A percentile compares a stretch with the other conserved stretches of the same genome.
phyloP scores from a whole-genome alignment of 768 basidiomycete species.

The Auriscalpium orientale region DNA sequence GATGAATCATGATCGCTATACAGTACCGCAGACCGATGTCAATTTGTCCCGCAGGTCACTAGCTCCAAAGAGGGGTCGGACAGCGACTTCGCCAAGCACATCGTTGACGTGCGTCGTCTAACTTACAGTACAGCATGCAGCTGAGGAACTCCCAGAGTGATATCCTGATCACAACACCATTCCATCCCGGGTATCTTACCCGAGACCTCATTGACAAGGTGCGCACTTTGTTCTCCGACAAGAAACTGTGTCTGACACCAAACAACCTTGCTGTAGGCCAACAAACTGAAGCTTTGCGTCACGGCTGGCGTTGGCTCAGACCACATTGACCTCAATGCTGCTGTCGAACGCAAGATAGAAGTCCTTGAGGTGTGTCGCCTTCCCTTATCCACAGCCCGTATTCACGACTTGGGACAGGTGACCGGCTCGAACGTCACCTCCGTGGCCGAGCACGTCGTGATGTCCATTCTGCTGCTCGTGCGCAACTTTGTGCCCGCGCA shows the following conservation, averaged over 20 bases:
- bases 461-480: conserved; percentile 38
- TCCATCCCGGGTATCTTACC: conserved; percentile 25
- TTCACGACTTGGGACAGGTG: conserved; percentile 9
- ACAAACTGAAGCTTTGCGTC: conserved; percentile 75
- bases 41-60: conserved; percentile 42
- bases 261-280: conserved; percentile 37
- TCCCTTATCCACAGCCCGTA: background rate
- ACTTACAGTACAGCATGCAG: background rate
- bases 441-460: conserved; percentile 36
- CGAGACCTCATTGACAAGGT: conserved; percentile 19
- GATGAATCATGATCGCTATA: no score
- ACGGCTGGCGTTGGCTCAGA: conserved; percentile 85
- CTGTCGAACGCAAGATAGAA: conserved; percentile 66
- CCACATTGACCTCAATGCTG: conserved; percentile 78
- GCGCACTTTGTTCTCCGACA: background rate
- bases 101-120: conserved; percentile 56
- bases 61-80: conserved; percentile 79
- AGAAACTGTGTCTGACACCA: no score
- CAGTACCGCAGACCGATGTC: no score
- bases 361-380: conserved; percentile 51
- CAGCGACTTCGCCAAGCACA: conserved; percentile 41
- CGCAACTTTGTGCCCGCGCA: conserved; percentile 36
- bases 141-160: background rate
- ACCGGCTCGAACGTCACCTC: conserved; percentile 36
- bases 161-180: conserved; percentile 22